phyloP scores from a whole-genome alignment of 257 asterid genomes.

The Osmanthus fragrans region DNA sequence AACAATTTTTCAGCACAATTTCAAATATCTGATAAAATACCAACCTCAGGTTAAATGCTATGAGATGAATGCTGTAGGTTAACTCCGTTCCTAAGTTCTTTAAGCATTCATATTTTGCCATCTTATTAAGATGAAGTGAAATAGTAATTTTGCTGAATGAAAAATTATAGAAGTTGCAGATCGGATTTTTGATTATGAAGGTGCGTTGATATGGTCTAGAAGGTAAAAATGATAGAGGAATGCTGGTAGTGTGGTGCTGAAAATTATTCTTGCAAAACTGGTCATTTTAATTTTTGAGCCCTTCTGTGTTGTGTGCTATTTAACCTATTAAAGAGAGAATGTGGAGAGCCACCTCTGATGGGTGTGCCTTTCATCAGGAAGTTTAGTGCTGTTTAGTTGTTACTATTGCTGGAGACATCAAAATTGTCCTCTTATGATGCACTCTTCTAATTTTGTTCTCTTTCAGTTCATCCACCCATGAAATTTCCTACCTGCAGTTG shows the following conservation, averaged over 20 bases:
- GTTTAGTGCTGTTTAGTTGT: background rate
- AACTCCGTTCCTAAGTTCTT: background rate
- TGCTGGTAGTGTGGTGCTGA: background rate
- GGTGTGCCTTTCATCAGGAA: background rate
- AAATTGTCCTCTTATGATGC: background rate
- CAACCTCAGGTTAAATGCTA: background rate
- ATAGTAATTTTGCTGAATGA: background rate
- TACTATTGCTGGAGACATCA: background rate
- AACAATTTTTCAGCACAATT: background rate
- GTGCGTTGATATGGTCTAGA: background rate
- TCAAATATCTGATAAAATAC: background rate
- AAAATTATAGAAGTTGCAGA: background rate
- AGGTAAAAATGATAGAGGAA: background rate
- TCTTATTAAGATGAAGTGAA: background rate
- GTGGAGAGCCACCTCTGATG: too few species aligned
- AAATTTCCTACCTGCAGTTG: too few species aligned
- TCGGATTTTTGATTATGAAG: background rate
- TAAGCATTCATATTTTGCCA: background rate
- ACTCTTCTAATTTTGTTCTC: too few species aligned
- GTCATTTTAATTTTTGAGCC: background rate
- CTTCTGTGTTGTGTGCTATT: background rate
- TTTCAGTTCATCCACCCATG: too few species aligned
- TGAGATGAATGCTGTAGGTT: constrained; percentile 5
- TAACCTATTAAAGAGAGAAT: background rate
- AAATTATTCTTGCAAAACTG: background rate